Evolutionary conservation across 1,139 yeast species (phyloP).

Genomic region (Candida mesenterica): DNA sequence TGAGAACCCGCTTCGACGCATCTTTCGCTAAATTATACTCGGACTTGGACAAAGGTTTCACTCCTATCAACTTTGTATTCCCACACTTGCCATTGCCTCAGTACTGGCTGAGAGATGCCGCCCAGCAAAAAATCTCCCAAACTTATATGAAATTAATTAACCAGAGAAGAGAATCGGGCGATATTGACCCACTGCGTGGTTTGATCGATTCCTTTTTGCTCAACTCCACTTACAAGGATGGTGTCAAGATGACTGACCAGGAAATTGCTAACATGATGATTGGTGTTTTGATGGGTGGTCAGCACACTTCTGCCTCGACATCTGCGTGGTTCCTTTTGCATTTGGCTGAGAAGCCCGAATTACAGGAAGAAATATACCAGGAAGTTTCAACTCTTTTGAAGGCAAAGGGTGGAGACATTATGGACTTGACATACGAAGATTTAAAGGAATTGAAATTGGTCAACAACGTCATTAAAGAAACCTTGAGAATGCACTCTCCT

Average conservation of each 20-base stretch:
- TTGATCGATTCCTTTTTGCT: conserved; percentile 85
- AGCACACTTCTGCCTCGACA: conserved; percentile 95
- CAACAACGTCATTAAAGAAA: conserved; percentile 84
- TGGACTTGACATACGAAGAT: conserved; percentile 74
- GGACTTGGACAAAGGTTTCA: conserved; percentile 95
- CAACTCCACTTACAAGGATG: conserved; percentile 85
- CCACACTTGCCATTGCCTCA: conserved; percentile 89
- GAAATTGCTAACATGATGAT: conserved; percentile 92
- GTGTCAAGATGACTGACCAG: conserved; percentile 88
- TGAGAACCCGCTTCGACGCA: conserved; percentile 79
- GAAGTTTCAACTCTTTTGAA: conserved; percentile 71
- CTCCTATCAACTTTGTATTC: conserved; percentile 93
- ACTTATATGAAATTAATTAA: conserved; percentile 79
- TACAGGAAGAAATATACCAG: conserved; percentile 74
- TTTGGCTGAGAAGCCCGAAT: conserved; percentile 78
- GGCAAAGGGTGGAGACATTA: conserved; percentile 33
- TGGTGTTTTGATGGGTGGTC: conserved; percentile 99
- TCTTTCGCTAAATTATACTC: conserved; percentile 83
- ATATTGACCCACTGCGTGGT: conserved; percentile 76
- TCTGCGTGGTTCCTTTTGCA: conserved; percentile 94
- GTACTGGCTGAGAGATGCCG: conserved; percentile 80
- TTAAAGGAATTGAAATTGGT: conserved; percentile 78
- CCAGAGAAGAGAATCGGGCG: conserved; percentile 70
- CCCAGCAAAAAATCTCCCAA: conserved; percentile 75
- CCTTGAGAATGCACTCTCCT: conserved; percentile 94